Evolutionary conservation across 176 grass and related monocot genomes (phyloP).

Genomic region (Rhynchospora breviuscula): DNA sequence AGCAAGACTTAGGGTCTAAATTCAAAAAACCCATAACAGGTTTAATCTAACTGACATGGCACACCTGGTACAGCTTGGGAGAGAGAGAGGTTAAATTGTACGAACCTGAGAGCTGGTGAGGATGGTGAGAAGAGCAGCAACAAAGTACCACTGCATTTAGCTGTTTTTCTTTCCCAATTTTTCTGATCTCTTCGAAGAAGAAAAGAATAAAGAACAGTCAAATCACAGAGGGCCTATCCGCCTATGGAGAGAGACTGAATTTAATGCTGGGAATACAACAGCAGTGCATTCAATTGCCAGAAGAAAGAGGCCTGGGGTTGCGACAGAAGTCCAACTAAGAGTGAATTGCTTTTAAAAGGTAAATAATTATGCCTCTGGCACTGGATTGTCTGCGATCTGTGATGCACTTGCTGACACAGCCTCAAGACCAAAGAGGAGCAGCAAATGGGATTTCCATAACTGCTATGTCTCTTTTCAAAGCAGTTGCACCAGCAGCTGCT

Average conservation of each 20-base stretch:
- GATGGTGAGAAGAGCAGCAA: conserved; percentile 80
- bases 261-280: background rate
- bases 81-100: background rate
- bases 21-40: no score
- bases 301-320: no score
- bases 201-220: background rate
- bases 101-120: conserved; percentile 90
- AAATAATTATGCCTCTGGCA: no score
- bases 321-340: no score
- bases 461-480: conserved; percentile 60
- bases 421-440: conserved; percentile 65
- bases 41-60: background rate
- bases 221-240: background rate
- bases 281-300: no score
- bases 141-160: conserved; percentile 73
- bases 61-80: background rate
- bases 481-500: conserved; percentile 53
- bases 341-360: no score
- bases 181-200: background rate
- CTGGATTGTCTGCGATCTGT: no score
- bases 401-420: conserved; percentile 12
- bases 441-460: conserved; percentile 58
- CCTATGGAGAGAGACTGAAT: background rate
- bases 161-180: background rate
- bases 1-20: background rate